Evolutionary conservation across 768 basidiomycete genomes (phyloP), one percentile per base, ranked within the genome.

Genomic region (Coprinopsis sp.): DNA sequence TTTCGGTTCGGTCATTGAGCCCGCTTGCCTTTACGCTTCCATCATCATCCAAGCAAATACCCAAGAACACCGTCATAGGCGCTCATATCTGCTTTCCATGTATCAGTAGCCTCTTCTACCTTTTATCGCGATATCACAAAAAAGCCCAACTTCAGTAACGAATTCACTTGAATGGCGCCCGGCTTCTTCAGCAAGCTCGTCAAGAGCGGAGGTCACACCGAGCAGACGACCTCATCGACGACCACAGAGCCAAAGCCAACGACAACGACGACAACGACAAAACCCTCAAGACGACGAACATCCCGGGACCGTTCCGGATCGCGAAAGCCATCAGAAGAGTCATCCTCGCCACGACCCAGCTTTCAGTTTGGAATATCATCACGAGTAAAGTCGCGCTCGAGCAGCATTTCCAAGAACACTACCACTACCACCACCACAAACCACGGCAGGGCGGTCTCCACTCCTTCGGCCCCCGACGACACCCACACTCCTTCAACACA

Each of bases 141-240:
- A 16, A 12, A 14, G 27, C n/a, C 18, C 27, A 21, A 12, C 18
- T 5, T 7, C 11, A 5, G 16, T 30, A 5, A 11, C 28, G 12
- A 28, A 11, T 42, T n/a, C 5, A 21, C 22, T 18, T 37, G 38
- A 28, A 71, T 71, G 69, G 64, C 69, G 1, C 67, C 69, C 10
- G 65, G 54, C 43, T 71, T 71, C 44, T 47, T 71, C 13, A 58
- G 66, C 36, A 71, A 70, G 52, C 58, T 71, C n/a, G 68, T 68
- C 34, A 65, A 62, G 47, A 53, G 51, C 29, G 50, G 64, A 22
- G 55, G 59, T 7, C 52, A 61, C 16, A 51, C 51, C 1, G 51
- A 54, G 37, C 50, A 51, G 16, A 36, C 62, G 65, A 27, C 66
- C 67, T 56, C 61, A 65, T 38, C 62, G 63, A 37, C 61, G 60